Evolutionary conservation across 2,329 filamentous ascomycete species (phyloP).

Genomic region (Keithomyces neogunnii): DNA sequence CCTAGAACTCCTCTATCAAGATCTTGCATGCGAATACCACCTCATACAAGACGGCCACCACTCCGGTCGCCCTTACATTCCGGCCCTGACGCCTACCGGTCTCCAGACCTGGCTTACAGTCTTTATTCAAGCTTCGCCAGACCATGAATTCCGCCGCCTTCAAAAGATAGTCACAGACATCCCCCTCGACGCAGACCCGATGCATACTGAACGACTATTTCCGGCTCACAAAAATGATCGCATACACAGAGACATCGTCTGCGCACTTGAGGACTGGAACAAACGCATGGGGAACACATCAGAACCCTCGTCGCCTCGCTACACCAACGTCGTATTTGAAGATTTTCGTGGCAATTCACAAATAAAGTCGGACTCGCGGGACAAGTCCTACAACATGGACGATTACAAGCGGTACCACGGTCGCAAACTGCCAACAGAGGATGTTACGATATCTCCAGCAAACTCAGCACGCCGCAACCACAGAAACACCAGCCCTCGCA

Average conservation of each 20-base stretch:
- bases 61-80: constrained; percentile 47
- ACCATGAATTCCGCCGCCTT: constrained; percentile 64
- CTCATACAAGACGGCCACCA: constrained; percentile 45
- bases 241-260: constrained; percentile 51
- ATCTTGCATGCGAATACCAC: constrained; percentile 52
- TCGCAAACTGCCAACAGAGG: not conserved
- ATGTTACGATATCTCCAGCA: not conserved
- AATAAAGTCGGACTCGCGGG: not conserved
- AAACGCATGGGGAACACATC: constrained; percentile 10
- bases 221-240: constrained; percentile 50
- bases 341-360: not conserved
- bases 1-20: constrained; percentile 42
- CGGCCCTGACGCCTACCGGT: constrained; percentile 57
- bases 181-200: constrained; percentile 45
- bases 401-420: not conserved
- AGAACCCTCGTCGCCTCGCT: not conserved
- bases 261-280: constrained; percentile 43
- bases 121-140: constrained; percentile 67
- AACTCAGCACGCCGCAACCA: not conserved
- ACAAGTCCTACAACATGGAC: not conserved
- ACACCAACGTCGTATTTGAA: constrained; percentile 3
- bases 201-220: constrained; percentile 27
- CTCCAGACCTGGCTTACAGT: constrained; percentile 65
- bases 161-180: constrained; percentile 59
- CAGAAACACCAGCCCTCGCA: not conserved